phyloP scores from a whole-genome alignment of 176 grass and related monocot genomes.

The Eragrostis nindensis region DNA sequence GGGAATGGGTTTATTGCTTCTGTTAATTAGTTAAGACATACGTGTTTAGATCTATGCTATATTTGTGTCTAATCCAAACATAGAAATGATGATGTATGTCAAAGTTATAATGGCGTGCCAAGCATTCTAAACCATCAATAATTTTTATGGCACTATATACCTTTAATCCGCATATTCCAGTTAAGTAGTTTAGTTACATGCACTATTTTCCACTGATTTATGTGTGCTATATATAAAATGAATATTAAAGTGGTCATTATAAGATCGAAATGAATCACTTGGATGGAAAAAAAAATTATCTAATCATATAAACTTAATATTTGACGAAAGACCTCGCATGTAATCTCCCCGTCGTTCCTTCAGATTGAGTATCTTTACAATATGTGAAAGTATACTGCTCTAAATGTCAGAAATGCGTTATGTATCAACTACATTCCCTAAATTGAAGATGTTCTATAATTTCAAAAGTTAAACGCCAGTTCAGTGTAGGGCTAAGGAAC shows the following conservation, averaged over 20 bases:
- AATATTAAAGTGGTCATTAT: not conserved
- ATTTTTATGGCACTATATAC: not conserved
- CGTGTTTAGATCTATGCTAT: too few relatives aligned
- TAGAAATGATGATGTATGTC: too few relatives aligned
- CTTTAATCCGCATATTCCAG: not conserved
- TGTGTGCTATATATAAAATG: not conserved
- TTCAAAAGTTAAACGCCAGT: conserved; percentile 13
- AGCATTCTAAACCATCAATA: not conserved
- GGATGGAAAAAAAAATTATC: not conserved
- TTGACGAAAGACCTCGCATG: not conserved
- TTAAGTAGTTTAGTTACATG: not conserved
- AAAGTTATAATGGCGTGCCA: not conserved
- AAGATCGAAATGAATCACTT: too few relatives aligned
- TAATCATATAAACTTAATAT: not conserved
- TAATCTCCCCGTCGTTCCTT: not conserved
- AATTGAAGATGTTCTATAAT: not conserved
- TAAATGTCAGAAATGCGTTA: not conserved
- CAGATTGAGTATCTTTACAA: too few relatives aligned
- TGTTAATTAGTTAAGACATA: too few relatives aligned
- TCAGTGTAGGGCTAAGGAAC: conserved; percentile 40
- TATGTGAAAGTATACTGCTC: not conserved
- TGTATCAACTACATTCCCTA: not conserved
- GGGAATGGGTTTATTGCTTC: too few relatives aligned
- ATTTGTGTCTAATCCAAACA: too few relatives aligned
- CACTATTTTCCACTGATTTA: too few relatives aligned